Conservation (phyloP, 2,329 filamentous ascomycete species). For the Exutisphaerella laricina region DNA sequence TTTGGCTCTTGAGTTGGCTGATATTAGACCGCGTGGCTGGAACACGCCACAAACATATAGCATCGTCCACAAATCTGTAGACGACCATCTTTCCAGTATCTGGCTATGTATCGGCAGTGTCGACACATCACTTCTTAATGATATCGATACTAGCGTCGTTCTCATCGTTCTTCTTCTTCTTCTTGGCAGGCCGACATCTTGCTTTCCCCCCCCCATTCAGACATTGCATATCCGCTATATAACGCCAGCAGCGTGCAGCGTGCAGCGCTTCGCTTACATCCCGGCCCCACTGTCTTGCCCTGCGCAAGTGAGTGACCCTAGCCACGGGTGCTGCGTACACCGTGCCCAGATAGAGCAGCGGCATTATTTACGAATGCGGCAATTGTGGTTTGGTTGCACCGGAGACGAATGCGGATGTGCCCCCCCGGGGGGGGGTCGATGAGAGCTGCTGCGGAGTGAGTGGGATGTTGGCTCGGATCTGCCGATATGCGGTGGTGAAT, state of each 20-base stretch:
- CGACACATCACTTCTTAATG: too few relatives aligned
- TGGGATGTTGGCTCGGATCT: slow-evolving; percentile 20
- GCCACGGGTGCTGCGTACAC: slow-evolving; percentile 39
- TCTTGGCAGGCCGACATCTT: too few relatives aligned
- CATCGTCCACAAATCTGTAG: neutral
- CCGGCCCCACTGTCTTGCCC: slow-evolving; percentile 25
- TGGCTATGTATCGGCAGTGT: too few relatives aligned
- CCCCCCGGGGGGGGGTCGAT: slow-evolving; percentile 16
- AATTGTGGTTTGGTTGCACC: slow-evolving; percentile 41
- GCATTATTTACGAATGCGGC: slow-evolving; percentile 35
- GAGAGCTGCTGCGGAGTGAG: slow-evolving; percentile 6
- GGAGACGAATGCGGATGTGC: slow-evolving; percentile 27
- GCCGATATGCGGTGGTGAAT: slow-evolving; percentile 35
- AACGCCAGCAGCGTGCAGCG: neutral
- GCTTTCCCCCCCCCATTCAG: neutral
- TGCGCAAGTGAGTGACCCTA: slow-evolving; percentile 44
- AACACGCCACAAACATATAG: neutral
- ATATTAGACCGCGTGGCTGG: neutral
- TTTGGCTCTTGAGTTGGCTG: neutral
- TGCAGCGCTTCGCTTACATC: neutral
- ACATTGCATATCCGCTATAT: neutral
- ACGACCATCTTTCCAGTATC: neutral
- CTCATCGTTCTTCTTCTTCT: too few relatives aligned
- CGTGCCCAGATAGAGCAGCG: slow-evolving; percentile 34
- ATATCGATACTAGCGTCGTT: too few relatives aligned